These are phyloP conservation scores for Monarda citriodora DNA, from an alignment of 305 asterid genomes.

Conservation along the genomic window DNA sequence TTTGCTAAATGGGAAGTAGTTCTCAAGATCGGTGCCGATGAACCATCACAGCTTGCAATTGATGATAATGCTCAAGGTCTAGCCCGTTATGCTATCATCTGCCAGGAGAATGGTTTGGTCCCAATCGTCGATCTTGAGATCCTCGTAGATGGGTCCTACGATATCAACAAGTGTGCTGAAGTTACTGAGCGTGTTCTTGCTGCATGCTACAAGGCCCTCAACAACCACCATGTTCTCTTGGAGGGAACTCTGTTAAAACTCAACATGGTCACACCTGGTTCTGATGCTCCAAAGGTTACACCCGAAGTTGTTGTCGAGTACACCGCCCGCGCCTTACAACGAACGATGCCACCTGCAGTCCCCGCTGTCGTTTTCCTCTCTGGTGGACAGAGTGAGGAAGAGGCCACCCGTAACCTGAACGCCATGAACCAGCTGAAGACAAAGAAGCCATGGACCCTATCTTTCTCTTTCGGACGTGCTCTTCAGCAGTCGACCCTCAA, in stretches of 20 bases:
- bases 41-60: constrained; percentile 59
- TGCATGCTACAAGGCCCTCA: constrained; percentile 69
- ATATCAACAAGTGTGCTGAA: constrained; percentile 59
- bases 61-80: constrained; percentile 56
- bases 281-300: constrained; percentile 47
- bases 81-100: constrained; percentile 47
- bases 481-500: constrained; percentile 88
- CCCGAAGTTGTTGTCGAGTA: constrained; percentile 65
- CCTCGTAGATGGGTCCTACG: constrained; percentile 67
- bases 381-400: constrained; percentile 78
- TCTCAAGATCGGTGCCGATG: constrained; percentile 36
- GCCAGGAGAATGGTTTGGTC: constrained; percentile 73
- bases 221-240: constrained; percentile 68
- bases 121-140: constrained; percentile 81
- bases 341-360: constrained; percentile 86
- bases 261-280: constrained; percentile 64
- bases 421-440: constrained; percentile 64
- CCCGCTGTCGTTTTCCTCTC: constrained; percentile 85
- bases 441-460: constrained; percentile 81
- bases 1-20: constrained; percentile 46
- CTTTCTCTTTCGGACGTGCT: constrained; percentile 91
- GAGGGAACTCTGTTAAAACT: constrained; percentile 50
- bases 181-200: constrained; percentile 73
- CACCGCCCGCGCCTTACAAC: constrained; percentile 73
- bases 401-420: constrained; percentile 65